phyloP scores from a whole-genome alignment of 164 flowering plant genomes.

The Akebia trifoliata region DNA sequence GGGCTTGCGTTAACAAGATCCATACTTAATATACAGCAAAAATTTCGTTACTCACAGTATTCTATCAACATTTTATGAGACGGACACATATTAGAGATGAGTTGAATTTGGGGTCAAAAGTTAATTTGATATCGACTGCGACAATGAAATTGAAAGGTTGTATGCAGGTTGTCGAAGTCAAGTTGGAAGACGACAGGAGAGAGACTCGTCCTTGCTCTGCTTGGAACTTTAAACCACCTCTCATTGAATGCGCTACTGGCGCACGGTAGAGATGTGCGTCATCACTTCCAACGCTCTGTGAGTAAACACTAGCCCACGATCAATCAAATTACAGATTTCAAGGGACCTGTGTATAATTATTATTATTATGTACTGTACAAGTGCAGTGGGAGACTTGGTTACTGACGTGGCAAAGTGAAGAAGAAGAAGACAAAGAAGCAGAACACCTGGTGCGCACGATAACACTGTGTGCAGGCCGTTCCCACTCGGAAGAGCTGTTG shows the following conservation, averaged over 20 bases:
- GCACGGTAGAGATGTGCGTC: slow-evolving; percentile 42
- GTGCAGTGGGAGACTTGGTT: slow-evolving; percentile 70
- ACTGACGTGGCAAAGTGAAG: slow-evolving; percentile 16
- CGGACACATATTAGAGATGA: too few species aligned
- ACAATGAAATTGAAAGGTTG: not conserved
- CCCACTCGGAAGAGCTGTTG: slow-evolving; percentile 10
- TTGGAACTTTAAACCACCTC: slow-evolving; percentile 38
- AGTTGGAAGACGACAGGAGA: slow-evolving; percentile 22
- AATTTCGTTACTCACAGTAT: too few species aligned
- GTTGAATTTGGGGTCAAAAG: too few species aligned
- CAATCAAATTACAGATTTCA: not conserved
- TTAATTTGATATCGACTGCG: too few species aligned
- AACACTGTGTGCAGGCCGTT: slow-evolving; percentile 23
- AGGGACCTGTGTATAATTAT: not conserved
- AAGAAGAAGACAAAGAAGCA: slow-evolving; percentile 22
- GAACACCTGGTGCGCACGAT: slow-evolving; percentile 31
- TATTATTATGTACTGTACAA: not conserved
- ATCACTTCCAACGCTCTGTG: slow-evolving; percentile 37
- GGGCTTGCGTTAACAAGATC: too few species aligned
- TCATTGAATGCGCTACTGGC: slow-evolving; percentile 39
- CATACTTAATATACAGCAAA: too few species aligned
- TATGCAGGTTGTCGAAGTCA: slow-evolving; percentile 18
- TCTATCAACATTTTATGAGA: too few species aligned
- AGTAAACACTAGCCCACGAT: slow-evolving; percentile 14
- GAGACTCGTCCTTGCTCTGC: slow-evolving; percentile 29